Base-by-base conservation (phyloP, 345 rosid species). In the Salix arbutifolia region DNA sequence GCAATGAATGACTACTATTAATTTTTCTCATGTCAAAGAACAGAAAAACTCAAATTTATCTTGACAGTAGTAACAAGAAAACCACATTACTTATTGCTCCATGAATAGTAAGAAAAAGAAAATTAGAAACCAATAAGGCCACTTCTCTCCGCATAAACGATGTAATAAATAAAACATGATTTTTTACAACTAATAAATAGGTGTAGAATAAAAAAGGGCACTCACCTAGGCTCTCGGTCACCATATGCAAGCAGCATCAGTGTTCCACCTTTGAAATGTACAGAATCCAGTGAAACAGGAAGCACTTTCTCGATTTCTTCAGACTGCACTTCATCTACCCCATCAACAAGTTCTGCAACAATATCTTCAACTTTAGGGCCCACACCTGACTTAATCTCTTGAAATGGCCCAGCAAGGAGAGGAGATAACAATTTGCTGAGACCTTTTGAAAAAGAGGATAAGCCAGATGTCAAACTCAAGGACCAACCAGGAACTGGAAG, bases 141-240 rank as follows among this genome's bases (percentile, higher is more conserved):
- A 67, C 52, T 46, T 16, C 52, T 12, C 52, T 46, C 52, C 52
- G 14, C 52, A 46, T 46, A 46, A 46, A 46, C 18, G 14, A 46
- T 46, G 52, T 12, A 46, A n/a, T 21, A 5, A 67, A 67, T 7
- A 0, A 21, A 31, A 67, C 48, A 9, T 67, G 46, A 68, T 61
- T 40, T 67, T 35, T n/a, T 69, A 56, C 11, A 73, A 61, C n/a
- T 65, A n/a, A 8, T 16, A 38, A 69, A 46, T 46, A 14, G 21
- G 31, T 8, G 73, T 62, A 62, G 44, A 75, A 26, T 17, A 26
- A 31, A 61, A 61, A 46, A 67, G 48, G 71, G 38, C 62, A 75
- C 86, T 86, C 70, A 92, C 99, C 97, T 89, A 65, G 97, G 94
- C 84, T 93, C 99, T 64, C 79, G 85, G 84, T 95, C 99, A 71